Evolutionary conservation across 1,284 basidiomycete genomes (phyloP).

Genomic region (Earliella scabrosa): DNA sequence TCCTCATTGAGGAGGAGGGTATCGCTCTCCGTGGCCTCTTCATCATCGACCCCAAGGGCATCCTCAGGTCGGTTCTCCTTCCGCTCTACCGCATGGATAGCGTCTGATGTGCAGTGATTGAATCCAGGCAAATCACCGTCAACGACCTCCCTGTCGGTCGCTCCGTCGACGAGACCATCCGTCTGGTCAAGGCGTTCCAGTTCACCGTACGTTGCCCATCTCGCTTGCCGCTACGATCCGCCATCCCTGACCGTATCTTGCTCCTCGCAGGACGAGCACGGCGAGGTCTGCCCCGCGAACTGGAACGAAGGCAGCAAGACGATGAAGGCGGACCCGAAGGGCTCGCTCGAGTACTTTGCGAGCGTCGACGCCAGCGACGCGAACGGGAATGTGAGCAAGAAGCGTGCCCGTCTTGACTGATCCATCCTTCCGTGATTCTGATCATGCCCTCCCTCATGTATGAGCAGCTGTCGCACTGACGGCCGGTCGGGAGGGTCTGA

Average conservation of each 20-base stretch:
- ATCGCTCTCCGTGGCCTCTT: slow-evolving; percentile 87
- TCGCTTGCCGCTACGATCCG: too few species aligned
- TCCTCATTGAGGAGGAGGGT: slow-evolving; percentile 85
- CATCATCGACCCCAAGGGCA: slow-evolving; percentile 89
- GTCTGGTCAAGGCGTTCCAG: slow-evolving; percentile 91
- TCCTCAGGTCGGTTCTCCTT: slow-evolving; percentile 54
- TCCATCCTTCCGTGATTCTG: slow-evolving; percentile 18
- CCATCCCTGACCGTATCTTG: not conserved
- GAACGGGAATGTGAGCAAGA: slow-evolving; percentile 38
- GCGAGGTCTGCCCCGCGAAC: slow-evolving; percentile 90
- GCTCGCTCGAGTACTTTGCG: slow-evolving; percentile 78
- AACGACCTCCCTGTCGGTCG: slow-evolving; percentile 92
- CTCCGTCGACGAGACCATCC: slow-evolving; percentile 88
- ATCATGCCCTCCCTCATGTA: slow-evolving; percentile 18
- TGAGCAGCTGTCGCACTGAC: slow-evolving; percentile 25
- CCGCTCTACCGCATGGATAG: not conserved
- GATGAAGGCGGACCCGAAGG: slow-evolving; percentile 77
- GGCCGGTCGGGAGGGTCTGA: slow-evolving; percentile 25
- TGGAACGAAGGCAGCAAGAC: slow-evolving; percentile 81
- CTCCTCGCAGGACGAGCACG: slow-evolving; percentile 70
- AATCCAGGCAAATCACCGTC: slow-evolving; percentile 75
- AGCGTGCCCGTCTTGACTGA: slow-evolving; percentile 40
- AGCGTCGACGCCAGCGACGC: slow-evolving; percentile 35
- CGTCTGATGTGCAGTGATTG: slow-evolving; percentile 4
- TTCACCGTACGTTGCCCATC: slow-evolving; percentile 60